Evolutionary conservation across 495 filamentous ascomycete genomes (phyloP).

Genomic region (Talaromyces wortmannii): DNA sequence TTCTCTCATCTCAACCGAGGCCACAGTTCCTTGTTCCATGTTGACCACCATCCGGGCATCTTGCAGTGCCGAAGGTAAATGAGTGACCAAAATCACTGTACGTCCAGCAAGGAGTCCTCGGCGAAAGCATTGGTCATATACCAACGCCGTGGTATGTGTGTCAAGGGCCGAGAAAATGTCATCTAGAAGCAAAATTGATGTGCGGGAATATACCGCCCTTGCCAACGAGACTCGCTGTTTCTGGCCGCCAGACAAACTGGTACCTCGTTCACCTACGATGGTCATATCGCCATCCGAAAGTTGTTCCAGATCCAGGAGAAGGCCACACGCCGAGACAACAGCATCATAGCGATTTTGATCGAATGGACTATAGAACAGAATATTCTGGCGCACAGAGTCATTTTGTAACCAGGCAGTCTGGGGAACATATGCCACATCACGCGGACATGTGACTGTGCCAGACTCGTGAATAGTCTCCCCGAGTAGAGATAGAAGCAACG

Average conservation of each 20-base stretch:
- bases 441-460: slow-evolving; percentile 34
- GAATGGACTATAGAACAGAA: slow-evolving; percentile 45
- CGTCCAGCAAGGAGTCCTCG: slow-evolving; percentile 50
- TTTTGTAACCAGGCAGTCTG: slow-evolving; percentile 51
- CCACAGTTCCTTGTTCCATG: slow-evolving; percentile 30
- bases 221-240: slow-evolving; percentile 69
- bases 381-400: slow-evolving; percentile 50
- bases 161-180: slow-evolving; percentile 55
- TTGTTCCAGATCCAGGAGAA: slow-evolving; percentile 48
- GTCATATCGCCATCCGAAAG: slow-evolving; percentile 54
- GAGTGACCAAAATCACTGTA: slow-evolving; percentile 60
- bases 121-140: slow-evolving; percentile 54
- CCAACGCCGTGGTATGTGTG: slow-evolving; percentile 59
- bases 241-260: slow-evolving; percentile 60
- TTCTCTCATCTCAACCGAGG: slow-evolving; percentile 3
- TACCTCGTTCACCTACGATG: slow-evolving; percentile 55
- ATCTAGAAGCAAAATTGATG: slow-evolving; percentile 52
- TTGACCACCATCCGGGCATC: slow-evolving; percentile 36
- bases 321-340: slow-evolving; percentile 52
- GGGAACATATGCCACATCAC: slow-evolving; percentile 44
- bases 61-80: slow-evolving; percentile 40
- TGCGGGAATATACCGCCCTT: slow-evolving; percentile 55
- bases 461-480: slow-evolving; percentile 59
- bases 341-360: slow-evolving; percentile 51
- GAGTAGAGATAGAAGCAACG: slow-evolving; percentile 60